Percentiles rank a stretch among this genome's conserved stretches.
These are phyloP conservation scores for Ceratocystis papillata DNA, from an alignment of 2,329 filamentous ascomycete genomes.

Conservation along the genomic window DNA sequence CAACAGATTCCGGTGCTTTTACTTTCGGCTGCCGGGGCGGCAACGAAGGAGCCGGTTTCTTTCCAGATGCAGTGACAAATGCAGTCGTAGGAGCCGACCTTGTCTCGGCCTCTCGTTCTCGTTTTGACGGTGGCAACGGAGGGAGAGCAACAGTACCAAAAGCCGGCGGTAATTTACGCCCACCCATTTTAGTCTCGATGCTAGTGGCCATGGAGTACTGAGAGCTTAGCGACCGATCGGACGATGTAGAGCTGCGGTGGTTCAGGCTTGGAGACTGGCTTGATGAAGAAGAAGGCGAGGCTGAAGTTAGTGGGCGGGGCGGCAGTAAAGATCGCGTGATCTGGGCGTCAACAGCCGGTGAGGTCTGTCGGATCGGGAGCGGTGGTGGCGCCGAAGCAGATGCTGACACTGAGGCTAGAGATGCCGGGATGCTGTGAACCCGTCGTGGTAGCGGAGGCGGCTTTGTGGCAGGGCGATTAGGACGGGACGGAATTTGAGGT, in stretches of 20 bases:
- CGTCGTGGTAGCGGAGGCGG: constrained; percentile 31
- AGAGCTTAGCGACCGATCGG: constrained; percentile 46
- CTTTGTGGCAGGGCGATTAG: constrained; percentile 30
- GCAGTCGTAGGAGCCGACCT: constrained; percentile 33
- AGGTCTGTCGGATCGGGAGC: not conserved
- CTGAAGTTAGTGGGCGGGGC: not conserved
- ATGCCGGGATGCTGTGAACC: constrained; percentile 23
- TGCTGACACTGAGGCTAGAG: not conserved
- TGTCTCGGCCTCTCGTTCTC: constrained; percentile 42
- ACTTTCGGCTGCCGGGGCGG: not conserved
- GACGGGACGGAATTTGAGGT: constrained; percentile 34
- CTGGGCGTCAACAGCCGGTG: not conserved
- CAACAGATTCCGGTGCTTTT: not conserved
- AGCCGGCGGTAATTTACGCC: constrained; percentile 45
- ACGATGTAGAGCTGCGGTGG: constrained; percentile 48
- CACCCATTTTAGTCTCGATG: constrained; percentile 33
- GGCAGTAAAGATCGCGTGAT: not conserved
- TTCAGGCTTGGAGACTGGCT: constrained; percentile 23
- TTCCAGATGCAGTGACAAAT: constrained; percentile 14
- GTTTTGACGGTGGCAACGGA: constrained; percentile 44
- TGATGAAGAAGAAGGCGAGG: not conserved
- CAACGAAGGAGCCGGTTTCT: constrained; percentile 11
- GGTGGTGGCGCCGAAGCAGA: not conserved
- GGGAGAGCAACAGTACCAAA: constrained; percentile 48
- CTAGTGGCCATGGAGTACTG: constrained; percentile 43